phyloP scores from a whole-genome alignment of 2,329 filamentous ascomycete genomes.

The Pseudocercospora pini-densiflorae region DNA sequence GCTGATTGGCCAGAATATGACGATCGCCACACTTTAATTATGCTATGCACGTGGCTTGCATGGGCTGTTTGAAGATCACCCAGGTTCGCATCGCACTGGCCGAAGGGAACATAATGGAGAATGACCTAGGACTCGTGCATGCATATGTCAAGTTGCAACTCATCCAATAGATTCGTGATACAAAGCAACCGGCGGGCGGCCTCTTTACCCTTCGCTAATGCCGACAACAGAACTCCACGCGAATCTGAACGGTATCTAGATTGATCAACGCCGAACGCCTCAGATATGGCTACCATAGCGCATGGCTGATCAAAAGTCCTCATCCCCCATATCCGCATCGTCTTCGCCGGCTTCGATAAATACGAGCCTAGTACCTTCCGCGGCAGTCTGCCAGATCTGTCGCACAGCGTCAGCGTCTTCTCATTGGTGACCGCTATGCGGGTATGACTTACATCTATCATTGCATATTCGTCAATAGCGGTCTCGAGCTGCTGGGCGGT shows the following conservation, averaged over 20 bases:
- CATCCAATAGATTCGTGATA: conserved; percentile 16
- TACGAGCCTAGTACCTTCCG: conserved; percentile 58
- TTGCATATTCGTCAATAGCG: conserved; percentile 86
- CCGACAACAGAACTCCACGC: conserved; percentile 9
- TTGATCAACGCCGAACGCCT: conserved; percentile 24
- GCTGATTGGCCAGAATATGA: background rate
- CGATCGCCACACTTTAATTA: background rate
- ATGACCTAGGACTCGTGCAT: background rate
- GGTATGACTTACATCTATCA: conserved; percentile 77
- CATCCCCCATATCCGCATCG: conserved; percentile 42
- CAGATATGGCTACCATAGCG: background rate
- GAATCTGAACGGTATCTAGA: conserved; percentile 4
- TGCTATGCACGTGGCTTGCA: background rate
- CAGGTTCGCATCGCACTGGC: conserved; percentile 15
- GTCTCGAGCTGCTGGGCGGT: conserved; percentile 89
- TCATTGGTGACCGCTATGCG: background rate
- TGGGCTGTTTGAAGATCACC: background rate
- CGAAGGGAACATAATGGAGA: conserved; percentile 1
- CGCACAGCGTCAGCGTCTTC: conserved; percentile 37
- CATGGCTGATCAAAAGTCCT: conserved; percentile 33
- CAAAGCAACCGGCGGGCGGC: conserved; percentile 22
- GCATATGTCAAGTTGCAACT: conserved; percentile 15
- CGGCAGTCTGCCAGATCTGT: conserved; percentile 61
- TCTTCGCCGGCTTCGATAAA: conserved; percentile 59
- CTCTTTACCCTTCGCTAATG: conserved; percentile 26